These are phyloP conservation scores for Somion occarium DNA, from an alignment of 1,284 basidiomycete species.

Conservation along the genomic window DNA sequence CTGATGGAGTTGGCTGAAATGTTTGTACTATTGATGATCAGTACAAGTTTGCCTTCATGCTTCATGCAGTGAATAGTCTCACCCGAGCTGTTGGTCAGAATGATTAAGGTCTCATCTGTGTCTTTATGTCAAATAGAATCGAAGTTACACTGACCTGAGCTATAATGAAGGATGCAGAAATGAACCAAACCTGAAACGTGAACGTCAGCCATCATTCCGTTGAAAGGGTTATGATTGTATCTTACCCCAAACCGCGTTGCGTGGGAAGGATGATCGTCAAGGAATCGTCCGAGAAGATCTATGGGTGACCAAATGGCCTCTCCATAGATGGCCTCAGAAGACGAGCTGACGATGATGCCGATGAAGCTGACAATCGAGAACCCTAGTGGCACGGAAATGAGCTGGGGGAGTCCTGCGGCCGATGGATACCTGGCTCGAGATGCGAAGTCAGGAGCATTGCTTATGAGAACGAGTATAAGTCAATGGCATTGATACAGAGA, in stretches of 20 bases:
- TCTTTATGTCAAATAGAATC: constrained; percentile 3
- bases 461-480: constrained; percentile 22
- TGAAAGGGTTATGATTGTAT: neutral
- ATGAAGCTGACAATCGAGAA: constrained; percentile 80
- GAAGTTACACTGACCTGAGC: constrained; percentile 45
- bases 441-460: constrained; percentile 78
- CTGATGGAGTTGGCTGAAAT: constrained; percentile 84
- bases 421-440: constrained; percentile 65
- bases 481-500: constrained; percentile 6
- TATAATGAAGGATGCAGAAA: constrained; percentile 70
- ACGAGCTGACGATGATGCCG: constrained; percentile 81
- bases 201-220: neutral
- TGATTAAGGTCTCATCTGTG: no score
- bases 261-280: constrained; percentile 59
- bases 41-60: neutral
- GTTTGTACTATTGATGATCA: constrained; percentile 48
- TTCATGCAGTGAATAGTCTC: constrained; percentile 3
- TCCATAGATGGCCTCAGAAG: constrained; percentile 74
- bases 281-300: constrained; percentile 63
- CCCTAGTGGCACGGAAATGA: constrained; percentile 68
- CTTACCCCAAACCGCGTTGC: constrained; percentile 61
- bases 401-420: constrained; percentile 69
- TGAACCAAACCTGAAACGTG: constrained; percentile 68
- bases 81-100: neutral
- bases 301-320: constrained; percentile 80